These are phyloP conservation scores for Xylaria sp. DNA, from an alignment of 2,329 filamentous ascomycete genomes.

Conservation along the genomic window DNA sequence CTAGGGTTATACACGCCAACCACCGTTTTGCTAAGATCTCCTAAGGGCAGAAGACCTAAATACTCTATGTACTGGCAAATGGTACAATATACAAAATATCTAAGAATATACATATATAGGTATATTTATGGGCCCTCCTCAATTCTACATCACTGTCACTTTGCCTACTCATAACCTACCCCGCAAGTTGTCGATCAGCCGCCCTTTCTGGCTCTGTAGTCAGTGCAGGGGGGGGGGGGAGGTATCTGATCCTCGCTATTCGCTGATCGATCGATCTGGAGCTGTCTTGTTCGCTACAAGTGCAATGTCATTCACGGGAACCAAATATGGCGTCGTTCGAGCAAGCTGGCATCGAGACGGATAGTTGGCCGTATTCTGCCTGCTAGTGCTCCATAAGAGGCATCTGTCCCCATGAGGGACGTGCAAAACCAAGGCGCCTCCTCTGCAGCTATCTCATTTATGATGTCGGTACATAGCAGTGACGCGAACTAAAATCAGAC, in stretches of 20 bases:
- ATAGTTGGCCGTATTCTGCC: not conserved
- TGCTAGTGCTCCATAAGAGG: not conserved
- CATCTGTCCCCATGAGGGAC: not conserved
- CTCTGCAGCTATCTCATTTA: not conserved
- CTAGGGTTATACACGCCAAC: not conserved
- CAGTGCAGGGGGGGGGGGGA: conserved; percentile 7
- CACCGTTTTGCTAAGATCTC: not conserved
- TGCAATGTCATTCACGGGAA: not conserved
- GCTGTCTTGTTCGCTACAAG: not conserved
- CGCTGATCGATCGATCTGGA: conserved; percentile 3
- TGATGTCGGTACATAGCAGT: conserved; percentile 1
- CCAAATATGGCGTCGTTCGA: not conserved
- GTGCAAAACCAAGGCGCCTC: not conserved
- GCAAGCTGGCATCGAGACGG: not conserved
- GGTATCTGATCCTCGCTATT: not conserved
- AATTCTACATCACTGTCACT: not conserved
- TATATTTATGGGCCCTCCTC: not conserved
- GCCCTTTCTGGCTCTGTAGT: conserved; percentile 1
- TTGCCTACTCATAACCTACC: conserved; percentile 7
- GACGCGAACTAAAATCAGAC: conserved; percentile 1
- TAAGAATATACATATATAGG: not conserved
- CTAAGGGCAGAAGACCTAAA: not conserved
- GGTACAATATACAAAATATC: too few relatives aligned
- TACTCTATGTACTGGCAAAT: not conserved
- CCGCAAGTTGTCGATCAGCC: conserved; percentile 26